Evolutionary conservation across 768 basidiomycete genomes (phyloP).

Genomic region (Rossbeevera mucosa): DNA sequence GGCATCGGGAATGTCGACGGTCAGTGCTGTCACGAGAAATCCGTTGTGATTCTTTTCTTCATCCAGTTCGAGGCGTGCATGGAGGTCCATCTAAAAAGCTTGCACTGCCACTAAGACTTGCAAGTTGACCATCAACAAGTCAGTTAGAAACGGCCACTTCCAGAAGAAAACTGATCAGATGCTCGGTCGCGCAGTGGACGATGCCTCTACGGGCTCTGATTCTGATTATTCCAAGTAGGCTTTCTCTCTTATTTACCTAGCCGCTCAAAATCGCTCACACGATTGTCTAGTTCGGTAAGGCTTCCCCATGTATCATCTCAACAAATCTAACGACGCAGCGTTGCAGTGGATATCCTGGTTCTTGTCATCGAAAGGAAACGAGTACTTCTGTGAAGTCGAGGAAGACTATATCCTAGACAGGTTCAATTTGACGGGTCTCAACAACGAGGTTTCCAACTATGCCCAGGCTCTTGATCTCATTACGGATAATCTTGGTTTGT

Average conservation of each 20-base stretch:
- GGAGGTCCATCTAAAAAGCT: not conserved
- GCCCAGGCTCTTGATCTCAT: constrained; percentile 91
- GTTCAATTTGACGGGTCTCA: constrained; percentile 96
- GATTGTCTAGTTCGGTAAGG: constrained; percentile 25
- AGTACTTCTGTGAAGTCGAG: constrained; percentile 99
- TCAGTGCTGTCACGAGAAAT: constrained; percentile 39
- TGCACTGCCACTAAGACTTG: constrained; percentile 21
- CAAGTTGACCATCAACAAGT: constrained; percentile 16
- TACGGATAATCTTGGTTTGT: constrained; percentile 87
- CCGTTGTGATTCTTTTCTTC: constrained; percentile 22
- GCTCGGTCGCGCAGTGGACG: constrained; percentile 61
- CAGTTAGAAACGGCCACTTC: constrained; percentile 17
- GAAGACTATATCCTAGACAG: constrained; percentile 98
- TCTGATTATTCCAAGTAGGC: constrained; percentile 93
- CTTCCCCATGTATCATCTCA: constrained; percentile 12
- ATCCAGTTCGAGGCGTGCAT: constrained; percentile 15
- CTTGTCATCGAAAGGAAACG: constrained; percentile 93
- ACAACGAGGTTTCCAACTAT: constrained; percentile 95
- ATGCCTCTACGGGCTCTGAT: constrained; percentile 87
- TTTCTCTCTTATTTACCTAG: not conserved
- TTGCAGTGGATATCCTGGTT: constrained; percentile 97
- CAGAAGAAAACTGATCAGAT: constrained; percentile 27
- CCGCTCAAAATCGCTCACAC: constrained; percentile 12
- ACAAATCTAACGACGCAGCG: constrained; percentile 12
- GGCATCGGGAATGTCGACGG: constrained; percentile 51